Conservation (phyloP, 2,329 filamentous ascomycete genomes). For the Penicillium sp. region DNA sequence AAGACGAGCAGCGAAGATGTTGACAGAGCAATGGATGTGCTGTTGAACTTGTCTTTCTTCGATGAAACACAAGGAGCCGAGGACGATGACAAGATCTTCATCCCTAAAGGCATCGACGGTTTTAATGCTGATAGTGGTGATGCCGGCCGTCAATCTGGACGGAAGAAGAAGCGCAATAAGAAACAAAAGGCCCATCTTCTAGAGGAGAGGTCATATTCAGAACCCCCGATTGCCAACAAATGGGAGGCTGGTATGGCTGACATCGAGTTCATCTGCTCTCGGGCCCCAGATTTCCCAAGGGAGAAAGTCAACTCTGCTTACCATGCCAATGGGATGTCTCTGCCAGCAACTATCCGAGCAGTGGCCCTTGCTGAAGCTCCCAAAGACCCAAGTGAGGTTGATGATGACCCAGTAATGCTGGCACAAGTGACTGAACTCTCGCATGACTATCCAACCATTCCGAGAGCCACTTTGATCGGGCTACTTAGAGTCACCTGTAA, state of each 20-base stretch:
- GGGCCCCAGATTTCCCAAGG: conserved; percentile 48
- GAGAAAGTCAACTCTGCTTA: conserved; percentile 58
- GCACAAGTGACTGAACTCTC: conserved; percentile 56
- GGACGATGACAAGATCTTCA: conserved; percentile 43
- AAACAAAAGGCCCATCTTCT: conserved; percentile 21
- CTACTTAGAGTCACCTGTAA: conserved; percentile 59
- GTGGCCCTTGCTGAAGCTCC: conserved; percentile 53
- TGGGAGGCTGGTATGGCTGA: conserved; percentile 61
- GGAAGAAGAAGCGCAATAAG: conserved; percentile 39
- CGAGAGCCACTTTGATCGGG: conserved; percentile 50
- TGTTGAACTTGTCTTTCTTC: conserved; percentile 78
- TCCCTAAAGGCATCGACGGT: conserved; percentile 75
- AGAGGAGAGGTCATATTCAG: conserved; percentile 16
- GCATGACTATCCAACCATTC: conserved; percentile 55
- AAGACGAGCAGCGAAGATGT: conserved; percentile 68
- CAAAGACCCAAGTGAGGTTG: conserved; percentile 33
- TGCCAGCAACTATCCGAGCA: conserved; percentile 55
- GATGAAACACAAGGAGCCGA: conserved; percentile 62
- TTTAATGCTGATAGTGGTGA: conserved; percentile 62
- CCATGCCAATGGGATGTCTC: conserved; percentile 57
- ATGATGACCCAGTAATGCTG: conserved; percentile 46
- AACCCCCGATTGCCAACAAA: conserved; percentile 45
- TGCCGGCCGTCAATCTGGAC: conserved; percentile 40
- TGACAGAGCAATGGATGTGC: conserved; percentile 70
- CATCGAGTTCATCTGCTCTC: conserved; percentile 60